A percentile compares a stretch with the other conserved stretches of the same genome.
These are phyloP conservation scores for Nicotiana noctiflora DNA, from an alignment of 257 asterid species.

Conservation along the genomic window DNA sequence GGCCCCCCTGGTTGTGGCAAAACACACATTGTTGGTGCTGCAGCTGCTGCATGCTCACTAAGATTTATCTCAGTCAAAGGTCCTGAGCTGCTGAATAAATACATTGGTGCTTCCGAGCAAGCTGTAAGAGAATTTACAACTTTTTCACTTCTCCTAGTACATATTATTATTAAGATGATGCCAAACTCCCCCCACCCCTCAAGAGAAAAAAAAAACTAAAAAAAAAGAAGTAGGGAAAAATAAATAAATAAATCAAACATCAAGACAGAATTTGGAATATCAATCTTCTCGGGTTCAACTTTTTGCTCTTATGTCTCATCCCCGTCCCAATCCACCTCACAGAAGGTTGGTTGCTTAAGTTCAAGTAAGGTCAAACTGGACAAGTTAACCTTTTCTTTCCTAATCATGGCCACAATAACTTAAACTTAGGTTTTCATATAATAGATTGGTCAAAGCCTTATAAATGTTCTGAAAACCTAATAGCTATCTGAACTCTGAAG, in stretches of 20 bases:
- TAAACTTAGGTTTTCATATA: background rate
- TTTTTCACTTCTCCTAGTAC: slow-evolving; percentile 2
- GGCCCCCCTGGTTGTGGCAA: slow-evolving; percentile 99
- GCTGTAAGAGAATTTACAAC: slow-evolving; percentile 52
- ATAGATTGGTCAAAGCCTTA: background rate
- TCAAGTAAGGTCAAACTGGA: background rate
- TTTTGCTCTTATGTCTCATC: background rate
- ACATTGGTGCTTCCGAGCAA: slow-evolving; percentile 99
- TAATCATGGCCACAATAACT: background rate
- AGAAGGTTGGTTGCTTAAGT: background rate
- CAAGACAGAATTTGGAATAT: background rate
- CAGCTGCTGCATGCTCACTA: slow-evolving; percentile 94
- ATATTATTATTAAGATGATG: background rate
- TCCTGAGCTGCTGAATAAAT: slow-evolving; percentile 92
- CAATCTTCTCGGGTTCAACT: background rate
- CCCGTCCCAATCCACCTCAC: background rate
- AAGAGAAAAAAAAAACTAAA: background rate
- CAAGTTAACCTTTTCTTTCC: background rate
- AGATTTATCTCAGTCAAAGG: slow-evolving; percentile 97
- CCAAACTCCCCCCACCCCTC: background rate
- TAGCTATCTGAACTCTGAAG: background rate
- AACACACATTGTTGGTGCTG: slow-evolving; percentile 96
- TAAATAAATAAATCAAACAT: background rate
- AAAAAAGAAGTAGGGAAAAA: background rate
- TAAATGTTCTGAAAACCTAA: background rate